Evolutionary conservation across 306 rosid species (phyloP).

Genomic region (Trichosanthes cucumerina): DNA sequence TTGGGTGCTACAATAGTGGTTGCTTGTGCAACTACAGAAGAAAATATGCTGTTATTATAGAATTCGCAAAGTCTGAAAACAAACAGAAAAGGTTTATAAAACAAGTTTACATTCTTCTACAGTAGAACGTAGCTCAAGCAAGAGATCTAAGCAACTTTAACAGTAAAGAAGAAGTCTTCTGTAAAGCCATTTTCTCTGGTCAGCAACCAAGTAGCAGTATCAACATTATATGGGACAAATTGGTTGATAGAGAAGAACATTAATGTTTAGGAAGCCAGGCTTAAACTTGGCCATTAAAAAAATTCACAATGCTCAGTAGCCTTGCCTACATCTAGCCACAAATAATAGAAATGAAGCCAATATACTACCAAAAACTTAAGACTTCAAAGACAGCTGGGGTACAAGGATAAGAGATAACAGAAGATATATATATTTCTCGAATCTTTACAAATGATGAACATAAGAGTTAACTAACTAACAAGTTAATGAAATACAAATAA

Average conservation of each 20-base stretch:
- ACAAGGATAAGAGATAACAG: neutral
- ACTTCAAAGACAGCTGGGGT: neutral
- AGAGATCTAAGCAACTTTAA: neutral
- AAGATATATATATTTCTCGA: neutral
- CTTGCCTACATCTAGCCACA: neutral
- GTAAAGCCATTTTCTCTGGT: neutral
- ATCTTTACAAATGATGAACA: neutral
- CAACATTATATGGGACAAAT: neutral
- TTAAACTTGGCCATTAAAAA: neutral
- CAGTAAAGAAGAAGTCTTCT: neutral
- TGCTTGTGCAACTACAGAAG: conserved; percentile 29
- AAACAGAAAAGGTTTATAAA: neutral
- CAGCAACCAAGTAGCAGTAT: neutral
- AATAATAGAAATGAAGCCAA: neutral
- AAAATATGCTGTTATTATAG: neutral
- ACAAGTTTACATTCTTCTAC: neutral
- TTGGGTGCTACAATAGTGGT: conserved; percentile 22
- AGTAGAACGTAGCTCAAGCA: neutral
- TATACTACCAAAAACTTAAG: neutral
- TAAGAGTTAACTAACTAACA: neutral
- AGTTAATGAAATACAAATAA: neutral
- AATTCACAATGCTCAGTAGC: neutral
- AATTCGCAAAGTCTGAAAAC: neutral
- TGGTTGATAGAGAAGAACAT: neutral
- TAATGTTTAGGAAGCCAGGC: neutral